Conservation (phyloP, 177 flowering plant species). For the Vitis hybrid region DNA sequence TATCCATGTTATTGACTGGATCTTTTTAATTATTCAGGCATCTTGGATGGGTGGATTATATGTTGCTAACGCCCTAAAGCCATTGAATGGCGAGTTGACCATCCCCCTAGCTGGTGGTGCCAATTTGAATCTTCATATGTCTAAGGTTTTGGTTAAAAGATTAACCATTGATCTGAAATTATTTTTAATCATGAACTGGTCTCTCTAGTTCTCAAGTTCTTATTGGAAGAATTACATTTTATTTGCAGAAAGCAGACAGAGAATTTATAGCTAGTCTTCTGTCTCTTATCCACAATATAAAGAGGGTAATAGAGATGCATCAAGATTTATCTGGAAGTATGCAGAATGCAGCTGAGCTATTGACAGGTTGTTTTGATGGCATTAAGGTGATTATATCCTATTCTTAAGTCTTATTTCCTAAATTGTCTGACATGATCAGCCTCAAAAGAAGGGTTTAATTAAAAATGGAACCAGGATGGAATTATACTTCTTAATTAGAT, state of each 20-base stretch:
- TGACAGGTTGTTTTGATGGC: conserved; percentile 70
- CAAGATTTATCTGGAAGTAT: conserved; percentile 35
- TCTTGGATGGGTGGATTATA: conserved; percentile 88
- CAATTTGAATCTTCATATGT: conserved; percentile 57
- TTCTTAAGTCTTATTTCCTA: neutral
- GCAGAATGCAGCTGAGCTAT: conserved; percentile 53
- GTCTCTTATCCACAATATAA: conserved; percentile 45
- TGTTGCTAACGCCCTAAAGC: conserved; percentile 30
- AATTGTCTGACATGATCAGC: neutral
- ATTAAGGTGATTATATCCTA: conserved; percentile 50
- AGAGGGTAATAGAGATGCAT: conserved; percentile 50
- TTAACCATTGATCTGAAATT: neutral
- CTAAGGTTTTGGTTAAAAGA: conserved; percentile 50
- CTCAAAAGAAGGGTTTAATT: neutral
- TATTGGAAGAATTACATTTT: conserved; percentile 11
- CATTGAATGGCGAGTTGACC: conserved; percentile 54
- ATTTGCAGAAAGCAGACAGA: conserved; percentile 66
- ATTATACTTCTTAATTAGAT: neutral
- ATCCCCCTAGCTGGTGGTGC: conserved; percentile 53
- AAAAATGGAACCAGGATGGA: neutral
- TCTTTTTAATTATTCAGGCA: conserved; percentile 49
- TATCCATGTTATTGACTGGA: neutral
- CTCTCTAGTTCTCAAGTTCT: neutral
- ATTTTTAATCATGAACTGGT: neutral
- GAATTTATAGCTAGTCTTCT: conserved; percentile 48